phyloP scores from a whole-genome alignment of 331 rosid species.

The Acacia pycnantha region DNA sequence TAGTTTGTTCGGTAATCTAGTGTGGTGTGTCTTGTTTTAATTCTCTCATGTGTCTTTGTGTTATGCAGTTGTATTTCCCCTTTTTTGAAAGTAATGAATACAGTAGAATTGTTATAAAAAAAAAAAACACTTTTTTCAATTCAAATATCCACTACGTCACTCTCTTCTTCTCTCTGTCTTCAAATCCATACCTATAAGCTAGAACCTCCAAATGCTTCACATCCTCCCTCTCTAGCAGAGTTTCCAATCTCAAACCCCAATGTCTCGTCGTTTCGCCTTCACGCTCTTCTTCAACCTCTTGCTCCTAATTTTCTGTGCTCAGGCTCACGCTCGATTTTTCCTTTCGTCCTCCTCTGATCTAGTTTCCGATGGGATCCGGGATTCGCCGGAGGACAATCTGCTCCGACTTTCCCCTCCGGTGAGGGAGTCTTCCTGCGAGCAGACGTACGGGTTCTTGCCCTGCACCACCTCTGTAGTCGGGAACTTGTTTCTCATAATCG shows the following conservation, averaged over 20 bases:
- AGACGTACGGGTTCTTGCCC: conserved; percentile 86
- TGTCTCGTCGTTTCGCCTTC: not conserved
- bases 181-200: too few relatives aligned
- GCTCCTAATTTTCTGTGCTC: conserved; percentile 41
- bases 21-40: too few relatives aligned
- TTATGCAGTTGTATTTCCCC: too few relatives aligned
- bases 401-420: conserved; percentile 31
- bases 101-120: too few relatives aligned
- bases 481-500: conserved; percentile 61
- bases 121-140: too few relatives aligned
- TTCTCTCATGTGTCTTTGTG: too few relatives aligned
- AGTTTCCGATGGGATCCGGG: conserved; percentile 54
- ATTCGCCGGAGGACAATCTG: not conserved
- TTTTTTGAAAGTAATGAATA: too few relatives aligned
- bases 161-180: accelerated
- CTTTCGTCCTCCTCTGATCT: conserved; percentile 29
- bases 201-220: too few relatives aligned
- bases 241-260: not conserved
- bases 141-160: too few relatives aligned
- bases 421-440: conserved; percentile 60
- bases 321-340: conserved; percentile 41
- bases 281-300: conserved; percentile 23
- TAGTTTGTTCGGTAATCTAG: too few relatives aligned
- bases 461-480: conserved; percentile 80
- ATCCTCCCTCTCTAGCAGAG: too few relatives aligned